Base-by-base conservation (phyloP, 192 early-diverging fungal species). In the Phycomyces nitens region DNA sequence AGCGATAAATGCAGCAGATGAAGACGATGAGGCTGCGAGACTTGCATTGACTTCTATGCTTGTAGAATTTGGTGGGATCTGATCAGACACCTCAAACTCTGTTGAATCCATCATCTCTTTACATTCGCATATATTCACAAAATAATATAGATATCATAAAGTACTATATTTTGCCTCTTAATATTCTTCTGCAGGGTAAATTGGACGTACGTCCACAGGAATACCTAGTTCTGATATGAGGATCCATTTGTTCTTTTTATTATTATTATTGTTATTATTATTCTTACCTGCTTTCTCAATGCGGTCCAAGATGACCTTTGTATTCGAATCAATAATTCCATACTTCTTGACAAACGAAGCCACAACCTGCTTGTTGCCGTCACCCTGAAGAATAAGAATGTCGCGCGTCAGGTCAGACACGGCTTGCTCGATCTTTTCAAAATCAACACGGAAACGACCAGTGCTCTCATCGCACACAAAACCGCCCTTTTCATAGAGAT, bases 301-400 rank as follows among this genome's bases (percentile, higher is more conserved):
- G 70, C 56, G 73, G 9, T 77, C 71, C 52, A 91, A 60, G 4
- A 86, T 80, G 8, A 57, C n/a, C 51, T 80, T 69, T 23, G 86
- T 84, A n/a, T 67, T 65, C 0, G 76, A 69, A 12, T 73, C 63
- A 40, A 86, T 66, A 0, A 68, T 58, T 12, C 82, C 87, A 47
- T 88, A 88, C 53, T 72, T 65, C 7, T 72, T 65, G 11, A 72
- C 80, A 69, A 91, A 91, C 27, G 54, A 81, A 27, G 73, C 77
- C 8, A 87, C 87, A 6, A 73, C 62, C 21, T 70, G 55, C 68
- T 88, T 88, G 62, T 85, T 80, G 54, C 89, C 89, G 65, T 88
- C 74, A 8, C 87, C 89, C 77, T 90, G 87, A 21, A 88, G 78
- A 26, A 88, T 69, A 70, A 90, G 74, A 38, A 90, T 86, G 24